These are phyloP conservation scores for Verticillium dahliae DNA, from an alignment of 2,329 filamentous ascomycete genomes.

Conservation along the genomic window DNA sequence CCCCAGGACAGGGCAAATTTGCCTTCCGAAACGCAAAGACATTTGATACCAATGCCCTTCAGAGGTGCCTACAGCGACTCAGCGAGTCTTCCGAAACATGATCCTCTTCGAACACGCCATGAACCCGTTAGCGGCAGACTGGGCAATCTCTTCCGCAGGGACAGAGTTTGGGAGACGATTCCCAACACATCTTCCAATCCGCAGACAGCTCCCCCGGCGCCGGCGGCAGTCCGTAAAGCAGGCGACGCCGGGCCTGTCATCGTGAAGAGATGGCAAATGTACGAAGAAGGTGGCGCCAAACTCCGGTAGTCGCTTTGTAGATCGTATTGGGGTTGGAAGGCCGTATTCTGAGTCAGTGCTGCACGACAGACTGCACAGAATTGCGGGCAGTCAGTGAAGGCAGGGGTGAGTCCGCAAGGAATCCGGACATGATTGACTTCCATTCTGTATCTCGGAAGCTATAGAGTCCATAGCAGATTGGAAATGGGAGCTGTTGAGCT, in stretches of 20 bases:
- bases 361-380: too few relatives aligned
- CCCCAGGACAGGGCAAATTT: neutral
- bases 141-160: neutral
- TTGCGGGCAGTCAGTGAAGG: too few relatives aligned
- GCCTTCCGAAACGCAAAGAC: neutral
- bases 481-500: too few relatives aligned
- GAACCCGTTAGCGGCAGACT: neutral
- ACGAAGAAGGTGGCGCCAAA: neutral
- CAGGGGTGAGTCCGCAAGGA: too few relatives aligned
- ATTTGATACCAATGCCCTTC: neutral
- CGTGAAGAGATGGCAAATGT: neutral
- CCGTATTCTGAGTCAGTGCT: too few relatives aligned
- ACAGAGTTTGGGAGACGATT: neutral
- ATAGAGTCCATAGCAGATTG: too few relatives aligned
- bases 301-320: neutral
- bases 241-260: neutral
- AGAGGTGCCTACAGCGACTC: neutral
- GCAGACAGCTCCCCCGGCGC: neutral
- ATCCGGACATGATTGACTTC: too few relatives aligned
- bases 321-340: too few relatives aligned
- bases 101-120: neutral
- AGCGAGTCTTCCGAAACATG: neutral
- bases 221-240: neutral
- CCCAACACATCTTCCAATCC: neutral
- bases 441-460: too few relatives aligned